A percentile compares a stretch with the other conserved stretches of the same genome.
phyloP scores from a whole-genome alignment of 2,329 filamentous ascomycete genomes.

The Sclerotinia nivalis region DNA sequence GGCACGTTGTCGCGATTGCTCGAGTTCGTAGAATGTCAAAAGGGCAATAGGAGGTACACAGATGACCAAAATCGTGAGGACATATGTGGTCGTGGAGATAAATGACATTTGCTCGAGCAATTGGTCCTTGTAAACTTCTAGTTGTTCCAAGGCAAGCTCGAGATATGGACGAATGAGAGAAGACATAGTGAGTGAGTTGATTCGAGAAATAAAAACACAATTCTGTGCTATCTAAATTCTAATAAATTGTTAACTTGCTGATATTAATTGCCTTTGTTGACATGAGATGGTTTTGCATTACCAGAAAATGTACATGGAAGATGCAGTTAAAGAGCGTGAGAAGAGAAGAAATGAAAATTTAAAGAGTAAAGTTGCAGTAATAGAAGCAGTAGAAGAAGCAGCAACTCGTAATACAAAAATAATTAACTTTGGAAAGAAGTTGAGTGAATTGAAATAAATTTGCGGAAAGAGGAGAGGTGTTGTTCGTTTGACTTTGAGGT shows the following conservation, averaged over 20 bases:
- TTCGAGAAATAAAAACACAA: conserved; percentile 30
- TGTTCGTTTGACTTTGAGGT: conserved; percentile 11
- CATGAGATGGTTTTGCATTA: conserved; percentile 22
- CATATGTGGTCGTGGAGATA: conserved; percentile 39
- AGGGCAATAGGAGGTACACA: conserved; percentile 40
- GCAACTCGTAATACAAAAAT: conserved; percentile 12
- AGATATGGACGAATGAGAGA: conserved; percentile 35
- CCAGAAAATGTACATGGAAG: conserved; percentile 38
- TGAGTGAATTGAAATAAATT: background rate
- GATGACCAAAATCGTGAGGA: conserved; percentile 38
- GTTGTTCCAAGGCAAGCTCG: conserved; percentile 34
- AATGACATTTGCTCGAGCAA: conserved; percentile 35
- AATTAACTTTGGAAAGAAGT: background rate
- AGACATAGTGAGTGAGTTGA: conserved; percentile 30
- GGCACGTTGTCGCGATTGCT: conserved; percentile 37
- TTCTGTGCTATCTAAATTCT: conserved; percentile 36
- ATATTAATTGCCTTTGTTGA: background rate
- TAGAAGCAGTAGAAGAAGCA: conserved; percentile 15
- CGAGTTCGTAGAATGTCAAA: conserved; percentile 40
- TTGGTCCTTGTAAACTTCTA: conserved; percentile 37
- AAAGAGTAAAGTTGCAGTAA: conserved; percentile 20
- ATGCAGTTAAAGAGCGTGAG: conserved; percentile 36
- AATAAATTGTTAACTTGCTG: conserved; percentile 25
- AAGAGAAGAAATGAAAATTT: conserved; percentile 28
- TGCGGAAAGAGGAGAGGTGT: background rate